These are phyloP conservation scores for Skeletonema tropicum DNA, from an alignment of 108 stramenopile species.

Conservation along the genomic window DNA sequence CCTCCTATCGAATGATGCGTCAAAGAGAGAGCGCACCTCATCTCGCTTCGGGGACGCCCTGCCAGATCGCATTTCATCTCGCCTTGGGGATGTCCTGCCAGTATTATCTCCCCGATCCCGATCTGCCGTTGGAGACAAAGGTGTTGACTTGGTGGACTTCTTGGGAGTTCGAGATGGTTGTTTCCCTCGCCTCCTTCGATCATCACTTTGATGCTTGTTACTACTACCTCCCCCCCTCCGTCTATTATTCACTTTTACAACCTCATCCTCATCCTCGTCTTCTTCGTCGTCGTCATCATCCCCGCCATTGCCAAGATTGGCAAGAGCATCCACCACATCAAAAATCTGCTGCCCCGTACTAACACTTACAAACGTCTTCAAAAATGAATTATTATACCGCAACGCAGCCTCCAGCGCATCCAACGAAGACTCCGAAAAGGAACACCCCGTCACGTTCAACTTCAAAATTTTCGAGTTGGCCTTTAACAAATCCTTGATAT, in stretches of 20 bases:
- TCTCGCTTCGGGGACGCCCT: background rate
- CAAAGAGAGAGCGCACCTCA: background rate
- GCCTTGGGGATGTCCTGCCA: background rate
- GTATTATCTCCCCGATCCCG: background rate
- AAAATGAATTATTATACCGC: constrained; percentile 20
- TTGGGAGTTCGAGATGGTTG: background rate
- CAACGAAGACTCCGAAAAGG: constrained; percentile 3
- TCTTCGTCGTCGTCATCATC: background rate
- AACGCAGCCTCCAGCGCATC: constrained; percentile 13
- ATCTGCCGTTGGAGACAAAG: too few species aligned
- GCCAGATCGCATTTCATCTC: background rate
- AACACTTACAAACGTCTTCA: constrained; percentile 18
- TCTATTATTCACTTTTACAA: background rate
- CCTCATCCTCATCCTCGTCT: background rate
- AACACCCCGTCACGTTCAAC: constrained; percentile 17
- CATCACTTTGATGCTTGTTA: too few species aligned
- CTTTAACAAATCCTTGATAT: constrained; percentile 17
- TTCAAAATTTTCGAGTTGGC: constrained; percentile 6
- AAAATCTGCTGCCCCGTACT: background rate
- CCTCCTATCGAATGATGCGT: background rate
- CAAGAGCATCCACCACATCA: background rate
- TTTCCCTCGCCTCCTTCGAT: background rate
- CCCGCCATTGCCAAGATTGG: background rate
- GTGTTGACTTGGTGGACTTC: background rate
- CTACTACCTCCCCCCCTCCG: background rate